Evolutionary conservation across 2,329 filamentous ascomycete species (phyloP).

Genomic region (Beauveria sp.): DNA sequence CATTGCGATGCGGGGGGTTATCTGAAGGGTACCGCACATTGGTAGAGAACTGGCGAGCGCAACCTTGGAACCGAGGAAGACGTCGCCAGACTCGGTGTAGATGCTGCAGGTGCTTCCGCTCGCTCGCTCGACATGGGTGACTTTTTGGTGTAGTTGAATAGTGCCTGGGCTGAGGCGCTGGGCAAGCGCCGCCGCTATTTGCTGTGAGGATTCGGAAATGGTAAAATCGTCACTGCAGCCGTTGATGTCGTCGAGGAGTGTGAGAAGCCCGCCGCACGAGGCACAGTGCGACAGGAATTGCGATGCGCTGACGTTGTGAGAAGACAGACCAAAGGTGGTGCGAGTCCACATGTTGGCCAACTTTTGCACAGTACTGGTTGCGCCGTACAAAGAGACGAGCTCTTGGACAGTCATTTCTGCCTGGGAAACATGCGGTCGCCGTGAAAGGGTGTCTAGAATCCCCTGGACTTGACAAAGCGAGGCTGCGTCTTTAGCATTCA

Average conservation of each 20-base stretch:
- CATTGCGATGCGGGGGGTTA: slow-evolving; percentile 14
- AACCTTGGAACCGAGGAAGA: slow-evolving; percentile 15
- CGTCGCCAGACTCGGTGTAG: slow-evolving; percentile 12
- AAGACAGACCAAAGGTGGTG: slow-evolving; percentile 18
- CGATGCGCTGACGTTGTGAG: slow-evolving; percentile 15
- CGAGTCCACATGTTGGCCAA: slow-evolving; percentile 19
- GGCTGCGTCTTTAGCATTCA: not conserved
- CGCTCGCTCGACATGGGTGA: slow-evolving; percentile 15
- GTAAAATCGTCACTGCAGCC: slow-evolving; percentile 9
- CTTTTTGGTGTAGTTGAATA: slow-evolving; percentile 13
- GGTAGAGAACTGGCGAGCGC: slow-evolving; percentile 14
- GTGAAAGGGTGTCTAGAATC: not conserved
- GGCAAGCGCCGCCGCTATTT: slow-evolving; percentile 13
- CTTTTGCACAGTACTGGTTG: slow-evolving; percentile 11
- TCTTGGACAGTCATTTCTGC: slow-evolving; percentile 15
- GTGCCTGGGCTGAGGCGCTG: slow-evolving; percentile 13
- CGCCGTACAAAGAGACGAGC: slow-evolving; percentile 17
- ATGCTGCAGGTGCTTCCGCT: slow-evolving; percentile 12
- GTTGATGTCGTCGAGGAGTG: slow-evolving; percentile 10
- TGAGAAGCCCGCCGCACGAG: slow-evolving; percentile 16
- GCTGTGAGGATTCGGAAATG: not conserved
- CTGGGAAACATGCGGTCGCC: not conserved
- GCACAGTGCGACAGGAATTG: slow-evolving; percentile 19
- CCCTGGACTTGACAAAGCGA: not conserved
- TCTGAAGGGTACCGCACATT: slow-evolving; percentile 11